Base-by-base conservation (phyloP, 345 rosid genomes). In the Acer saccharum region DNA sequence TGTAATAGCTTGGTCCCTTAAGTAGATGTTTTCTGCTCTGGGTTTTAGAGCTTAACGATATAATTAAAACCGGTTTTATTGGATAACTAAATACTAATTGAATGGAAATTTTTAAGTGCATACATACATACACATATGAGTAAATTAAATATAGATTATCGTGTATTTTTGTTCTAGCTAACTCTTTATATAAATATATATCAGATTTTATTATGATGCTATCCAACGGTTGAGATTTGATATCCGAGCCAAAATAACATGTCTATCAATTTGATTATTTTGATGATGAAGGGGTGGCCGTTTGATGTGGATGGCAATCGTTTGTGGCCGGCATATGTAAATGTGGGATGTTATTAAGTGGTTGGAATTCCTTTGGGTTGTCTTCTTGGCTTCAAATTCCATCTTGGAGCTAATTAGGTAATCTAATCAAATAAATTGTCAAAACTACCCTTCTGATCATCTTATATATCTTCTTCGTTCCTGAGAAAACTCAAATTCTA, bases 231-330 rank as follows among this genome's bases (percentile, higher is more conserved):
- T 46, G 14, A 46, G 52, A 32, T 32, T 50, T 50, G 4, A 50
- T 14, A 11, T 50, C 55, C 1, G 46, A 43, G 0, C 46, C 46
- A 32, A 32, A 32, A 32, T 32, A 32, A 32, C 10, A 50, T 54
- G 9, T 14, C 0, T 69, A 21, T 35, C 21, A 6, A 18, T 55
- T 35, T 32, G 12, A 43, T 43, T 7, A 43, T 43, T 8, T 58
- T 3, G 25, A 65, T 17, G 44, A 14, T 80, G 73, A 54, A 91
- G 91, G 96, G 16, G 93, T 89, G 85, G 92, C 96, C 4, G 91
- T 92, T 50, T 94, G 96, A 25, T 87, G 96, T 63, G 94, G 94
- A 81, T 92, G 94, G 92, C 94, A 90, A 73, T 78, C 91, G 10
- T 87, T 81, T 64, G 92, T 92, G 44, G 92, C 94, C 90, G 43